Percentiles rank a stretch among this genome's conserved stretches.
phyloP scores from a whole-genome alignment of 2,329 filamentous ascomycete species.

The Daldinia sp. region DNA sequence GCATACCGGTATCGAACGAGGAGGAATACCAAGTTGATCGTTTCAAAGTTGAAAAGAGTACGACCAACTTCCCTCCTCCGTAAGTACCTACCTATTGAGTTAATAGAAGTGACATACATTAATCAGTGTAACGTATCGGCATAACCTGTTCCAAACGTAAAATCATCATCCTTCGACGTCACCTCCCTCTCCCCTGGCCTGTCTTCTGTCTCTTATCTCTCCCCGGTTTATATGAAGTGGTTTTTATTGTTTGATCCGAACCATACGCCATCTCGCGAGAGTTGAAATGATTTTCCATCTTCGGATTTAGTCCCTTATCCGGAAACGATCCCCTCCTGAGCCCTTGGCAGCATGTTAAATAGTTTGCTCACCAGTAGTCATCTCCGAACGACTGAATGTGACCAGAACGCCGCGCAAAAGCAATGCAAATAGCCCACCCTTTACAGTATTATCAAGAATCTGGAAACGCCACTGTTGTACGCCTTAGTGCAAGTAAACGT shows the following conservation, averaged over 20 bases:
- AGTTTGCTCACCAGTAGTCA: constrained; percentile 11
- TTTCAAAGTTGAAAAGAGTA: no score
- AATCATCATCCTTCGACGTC: background rate
- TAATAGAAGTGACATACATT: background rate
- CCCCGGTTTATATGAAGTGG: background rate
- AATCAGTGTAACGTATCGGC: background rate
- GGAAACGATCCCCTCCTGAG: background rate
- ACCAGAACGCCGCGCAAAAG: constrained; percentile 32
- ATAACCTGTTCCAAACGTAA: background rate
- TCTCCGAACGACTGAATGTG: background rate
- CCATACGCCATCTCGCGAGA: constrained; percentile 29
- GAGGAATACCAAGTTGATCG: no score
- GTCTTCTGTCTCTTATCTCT: background rate
- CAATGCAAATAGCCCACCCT: constrained; percentile 2
- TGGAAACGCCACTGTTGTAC: constrained; percentile 8
- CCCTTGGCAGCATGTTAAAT: background rate
- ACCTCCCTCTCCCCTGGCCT: background rate
- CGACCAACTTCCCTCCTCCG: background rate
- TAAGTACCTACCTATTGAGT: no score
- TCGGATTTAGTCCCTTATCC: constrained; percentile 2
- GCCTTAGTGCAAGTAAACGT: background rate
- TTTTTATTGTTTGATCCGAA: constrained; percentile 4
- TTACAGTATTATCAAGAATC: background rate
- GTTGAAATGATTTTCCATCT: constrained; percentile 15
- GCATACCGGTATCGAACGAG: constrained; percentile 12